phyloP scores from a whole-genome alignment of 78 protist species.

The Diacronema lutheri region DNA sequence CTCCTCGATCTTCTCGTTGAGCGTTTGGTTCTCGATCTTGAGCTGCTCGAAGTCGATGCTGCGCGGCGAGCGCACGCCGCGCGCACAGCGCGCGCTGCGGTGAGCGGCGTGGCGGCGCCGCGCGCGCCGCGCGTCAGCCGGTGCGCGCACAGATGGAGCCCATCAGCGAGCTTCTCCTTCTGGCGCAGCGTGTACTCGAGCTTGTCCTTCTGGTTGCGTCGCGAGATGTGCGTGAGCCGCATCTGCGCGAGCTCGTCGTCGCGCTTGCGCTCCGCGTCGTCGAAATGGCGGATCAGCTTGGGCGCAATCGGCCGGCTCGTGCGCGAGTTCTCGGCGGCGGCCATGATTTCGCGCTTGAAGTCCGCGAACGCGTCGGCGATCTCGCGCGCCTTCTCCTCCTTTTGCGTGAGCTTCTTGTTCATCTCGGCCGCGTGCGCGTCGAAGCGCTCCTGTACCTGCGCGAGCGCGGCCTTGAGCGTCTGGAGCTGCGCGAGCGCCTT shows the following conservation, averaged over 20 bases:
- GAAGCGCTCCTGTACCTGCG: not conserved
- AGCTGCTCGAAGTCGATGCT: constrained; percentile 90
- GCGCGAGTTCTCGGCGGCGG: not conserved
- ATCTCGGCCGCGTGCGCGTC: not conserved
- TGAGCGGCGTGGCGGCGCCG: too few species aligned
- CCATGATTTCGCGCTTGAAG: constrained; percentile 31
- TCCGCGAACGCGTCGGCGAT: not conserved
- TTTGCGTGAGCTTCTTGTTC: constrained; percentile 8
- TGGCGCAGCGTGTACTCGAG: not conserved
- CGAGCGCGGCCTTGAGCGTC: not conserved
- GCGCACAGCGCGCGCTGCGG: not conserved
- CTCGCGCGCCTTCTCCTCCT: constrained; percentile 24
- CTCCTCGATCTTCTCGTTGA: constrained; percentile 85
- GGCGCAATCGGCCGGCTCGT: not conserved
- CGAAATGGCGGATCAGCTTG: not conserved
- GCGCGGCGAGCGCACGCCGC: too few species aligned
- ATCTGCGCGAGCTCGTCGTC: constrained; percentile 31
- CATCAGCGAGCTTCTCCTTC: constrained; percentile 26
- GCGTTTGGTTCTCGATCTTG: constrained; percentile 82
- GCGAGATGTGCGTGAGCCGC: constrained; percentile 51
- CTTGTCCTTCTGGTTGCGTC: constrained; percentile 14
- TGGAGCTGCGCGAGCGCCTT: not conserved
- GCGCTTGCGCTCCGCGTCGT: constrained; percentile 1
- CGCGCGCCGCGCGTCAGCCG: too few species aligned
- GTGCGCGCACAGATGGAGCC: not conserved